Conservation (phyloP, 1,284 basidiomycete genomes). For the Rhodofomes roseus region DNA sequence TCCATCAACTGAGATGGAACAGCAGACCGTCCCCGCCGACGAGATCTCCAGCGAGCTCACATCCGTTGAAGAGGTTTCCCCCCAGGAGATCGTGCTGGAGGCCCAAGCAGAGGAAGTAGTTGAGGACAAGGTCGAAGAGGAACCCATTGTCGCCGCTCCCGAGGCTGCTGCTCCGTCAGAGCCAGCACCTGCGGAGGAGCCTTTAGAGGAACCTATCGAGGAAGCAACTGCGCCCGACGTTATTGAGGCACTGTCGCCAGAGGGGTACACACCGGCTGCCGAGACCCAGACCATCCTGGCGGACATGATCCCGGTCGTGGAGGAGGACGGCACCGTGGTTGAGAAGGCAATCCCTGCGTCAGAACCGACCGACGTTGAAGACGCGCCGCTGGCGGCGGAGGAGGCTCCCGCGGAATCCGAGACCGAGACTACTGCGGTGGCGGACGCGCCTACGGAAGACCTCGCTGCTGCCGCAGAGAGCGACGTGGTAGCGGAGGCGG, state of each 20-base stretch:
- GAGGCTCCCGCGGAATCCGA: background rate
- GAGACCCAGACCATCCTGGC: background rate
- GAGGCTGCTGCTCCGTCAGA: background rate
- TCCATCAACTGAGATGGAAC: background rate
- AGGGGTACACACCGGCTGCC: background rate
- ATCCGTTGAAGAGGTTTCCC: background rate
- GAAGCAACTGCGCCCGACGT: background rate
- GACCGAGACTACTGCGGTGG: constrained; percentile 5
- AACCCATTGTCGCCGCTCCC: background rate
- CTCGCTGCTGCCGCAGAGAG: background rate
- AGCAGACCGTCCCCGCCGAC: background rate
- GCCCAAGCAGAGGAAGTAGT: background rate
- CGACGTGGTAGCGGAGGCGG: background rate
- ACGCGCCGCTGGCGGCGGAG: background rate
- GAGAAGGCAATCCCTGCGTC: constrained; percentile 1
- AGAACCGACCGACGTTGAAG: constrained; percentile 9
- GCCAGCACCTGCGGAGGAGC: constrained; percentile 2
- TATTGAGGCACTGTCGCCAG: background rate
- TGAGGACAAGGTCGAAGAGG: background rate
- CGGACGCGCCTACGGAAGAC: constrained; percentile 5
- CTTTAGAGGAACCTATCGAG: background rate
- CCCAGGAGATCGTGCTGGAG: background rate
- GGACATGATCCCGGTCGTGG: background rate
- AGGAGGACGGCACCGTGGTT: background rate
- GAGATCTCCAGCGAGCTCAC: background rate